Evolutionary conservation across 306 rosid species (phyloP).

Genomic region (Pterocarpus macrocarpus): DNA sequence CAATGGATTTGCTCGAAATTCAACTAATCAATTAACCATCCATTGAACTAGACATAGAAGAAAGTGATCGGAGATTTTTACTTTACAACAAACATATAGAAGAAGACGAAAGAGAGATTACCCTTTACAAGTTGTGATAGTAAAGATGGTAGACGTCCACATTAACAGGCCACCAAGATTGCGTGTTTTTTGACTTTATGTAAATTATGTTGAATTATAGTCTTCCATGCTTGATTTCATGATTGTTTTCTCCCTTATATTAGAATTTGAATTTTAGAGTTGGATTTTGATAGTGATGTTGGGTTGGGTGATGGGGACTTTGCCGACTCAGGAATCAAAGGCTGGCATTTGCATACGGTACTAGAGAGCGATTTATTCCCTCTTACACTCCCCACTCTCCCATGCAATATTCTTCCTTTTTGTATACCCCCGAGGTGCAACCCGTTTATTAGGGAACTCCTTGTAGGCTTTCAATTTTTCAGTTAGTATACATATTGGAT

Average conservation of each 20-base stretch:
- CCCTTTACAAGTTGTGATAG: no score
- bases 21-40: no score
- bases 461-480: no score
- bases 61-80: no score
- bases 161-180: not conserved
- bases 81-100: no score
- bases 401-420: not conserved
- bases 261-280: conserved; percentile 13
- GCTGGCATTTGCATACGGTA: not conserved
- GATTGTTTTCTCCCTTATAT: conserved; percentile 3
- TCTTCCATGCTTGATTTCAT: conserved; percentile 9
- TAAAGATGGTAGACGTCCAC: no score
- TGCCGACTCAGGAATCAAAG: not conserved
- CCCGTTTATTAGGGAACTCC: no score
- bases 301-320: conserved; percentile 26
- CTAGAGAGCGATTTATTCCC: not conserved
- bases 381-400: not conserved
- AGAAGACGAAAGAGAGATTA: no score
- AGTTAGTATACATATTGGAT: no score
- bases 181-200: conserved; percentile 35
- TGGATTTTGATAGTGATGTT: conserved; percentile 24
- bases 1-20: no score
- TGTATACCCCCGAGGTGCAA: no score
- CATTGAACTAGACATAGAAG: no score
- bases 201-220: conserved; percentile 1